phyloP scores from a whole-genome alignment of 169 alveolate species.

The Miamiensis avidus region DNA sequence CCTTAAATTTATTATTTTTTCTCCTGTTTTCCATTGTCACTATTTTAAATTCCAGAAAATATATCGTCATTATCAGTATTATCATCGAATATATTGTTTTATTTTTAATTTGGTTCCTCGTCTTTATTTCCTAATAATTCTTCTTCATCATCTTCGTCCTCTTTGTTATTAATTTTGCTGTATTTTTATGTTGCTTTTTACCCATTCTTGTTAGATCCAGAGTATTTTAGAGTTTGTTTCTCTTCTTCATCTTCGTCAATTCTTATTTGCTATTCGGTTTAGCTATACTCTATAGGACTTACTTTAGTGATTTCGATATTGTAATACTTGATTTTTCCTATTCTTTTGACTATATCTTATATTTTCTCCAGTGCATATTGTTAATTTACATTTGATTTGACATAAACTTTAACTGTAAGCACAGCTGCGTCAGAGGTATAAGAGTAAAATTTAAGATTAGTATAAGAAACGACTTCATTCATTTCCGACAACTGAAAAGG shows the following conservation, averaged over 20 bases:
- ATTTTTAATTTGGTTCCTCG: background rate
- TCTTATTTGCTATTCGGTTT: no score
- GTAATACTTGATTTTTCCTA: slow-evolving; percentile 6
- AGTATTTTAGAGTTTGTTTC: no score
- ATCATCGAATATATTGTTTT: no score
- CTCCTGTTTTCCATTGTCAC: background rate
- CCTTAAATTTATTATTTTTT: background rate
- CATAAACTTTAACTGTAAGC: slow-evolving; percentile 11
- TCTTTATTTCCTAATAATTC: background rate
- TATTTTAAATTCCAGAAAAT: background rate
- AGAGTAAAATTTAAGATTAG: background rate
- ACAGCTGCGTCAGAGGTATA: background rate
- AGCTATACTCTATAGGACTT: no score
- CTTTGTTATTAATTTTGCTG: no score
- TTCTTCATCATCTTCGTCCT: background rate
- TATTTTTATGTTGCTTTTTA: no score
- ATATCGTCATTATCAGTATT: background rate
- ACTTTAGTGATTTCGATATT: slow-evolving; percentile 5
- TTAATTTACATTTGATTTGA: background rate
- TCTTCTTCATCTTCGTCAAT: no score
- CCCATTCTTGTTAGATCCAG: no score
- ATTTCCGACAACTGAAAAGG: background rate
- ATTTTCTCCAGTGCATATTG: slow-evolving; percentile 5
- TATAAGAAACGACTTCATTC: slow-evolving; percentile 1
- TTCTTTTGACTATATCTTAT: background rate